Base-by-base conservation (phyloP, 768 basidiomycete species). In the Psilocybe cubensis region DNA sequence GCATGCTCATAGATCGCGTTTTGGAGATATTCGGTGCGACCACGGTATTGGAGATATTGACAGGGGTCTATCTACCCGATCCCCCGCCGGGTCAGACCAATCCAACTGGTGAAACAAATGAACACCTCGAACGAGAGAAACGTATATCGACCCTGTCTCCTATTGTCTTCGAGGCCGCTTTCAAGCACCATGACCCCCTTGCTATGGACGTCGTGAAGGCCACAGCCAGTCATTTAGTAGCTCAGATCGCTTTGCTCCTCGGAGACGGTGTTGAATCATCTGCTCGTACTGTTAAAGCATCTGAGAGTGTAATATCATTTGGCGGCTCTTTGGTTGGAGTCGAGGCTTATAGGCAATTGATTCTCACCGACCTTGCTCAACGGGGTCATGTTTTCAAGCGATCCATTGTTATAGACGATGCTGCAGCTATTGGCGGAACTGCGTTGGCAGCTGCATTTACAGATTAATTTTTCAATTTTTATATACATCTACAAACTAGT, bases 241-340 rank as follows among this genome's bases (percentile, higher is more conserved):
- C 79, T 21, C 79, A 89, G 66, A 81, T 92, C 31, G 74, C 80
- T 1, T 69, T 82, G 41, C 73, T 90, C 23, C 73, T 87, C 2
- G 76, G 77, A 4, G 74, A 80, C 27, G 75, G 72, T 41, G 17
- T 57, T 59, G 5, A 65, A 61, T 18, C 58, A 61, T 6, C 65
- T 65, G 11, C 72, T 74, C 2, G 74, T 67, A 66, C 74, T 0
- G 79, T 89, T 48, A 76, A 75, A 41, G 82, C 90, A 0, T 68
- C 73, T 35, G 79, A 86, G 1, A 77, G 83, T 29, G 80, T 92
- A 2, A 65, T 94, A 17, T 91, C 86, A 58, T 86, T 93, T 55
- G 92, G 92, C 8, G 92, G 92, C n/a, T 91, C 88, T 18, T 70
- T 94, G 60, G 84, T 85, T 3, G 85, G 88, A 2, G 70, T 91